Conservation (phyloP, 2,329 filamentous ascomycete species). For the Aspergillus amoenus region DNA sequence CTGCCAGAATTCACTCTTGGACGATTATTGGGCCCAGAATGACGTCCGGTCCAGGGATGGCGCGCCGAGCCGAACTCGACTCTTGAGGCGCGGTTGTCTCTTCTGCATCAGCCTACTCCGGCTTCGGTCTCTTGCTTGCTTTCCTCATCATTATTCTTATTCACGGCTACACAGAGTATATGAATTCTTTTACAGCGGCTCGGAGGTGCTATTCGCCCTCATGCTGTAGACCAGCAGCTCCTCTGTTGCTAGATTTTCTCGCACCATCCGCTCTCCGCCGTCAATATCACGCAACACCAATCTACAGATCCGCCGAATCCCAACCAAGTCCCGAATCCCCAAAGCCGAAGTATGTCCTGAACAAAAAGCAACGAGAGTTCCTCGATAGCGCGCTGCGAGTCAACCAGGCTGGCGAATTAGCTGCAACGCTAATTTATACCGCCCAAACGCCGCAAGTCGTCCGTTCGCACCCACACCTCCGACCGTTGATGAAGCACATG, state of each 20-base stretch:
- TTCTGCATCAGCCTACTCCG: conserved; percentile 5
- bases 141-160: neutral
- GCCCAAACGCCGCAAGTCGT: conserved; percentile 82
- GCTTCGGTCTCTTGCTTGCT: neutral
- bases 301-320: conserved; percentile 33
- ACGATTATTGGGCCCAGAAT: conserved; percentile 20
- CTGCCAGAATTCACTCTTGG: conserved; percentile 14
- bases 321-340: conserved; percentile 12
- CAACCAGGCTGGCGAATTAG: conserved; percentile 97
- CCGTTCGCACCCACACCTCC: conserved; percentile 78
- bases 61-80: conserved; percentile 27
- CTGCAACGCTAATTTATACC: conserved; percentile 89
- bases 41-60: conserved; percentile 28
- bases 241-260: conserved; percentile 39
- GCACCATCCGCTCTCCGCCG: conserved; percentile 30
- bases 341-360: conserved; percentile 57
- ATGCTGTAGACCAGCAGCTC: conserved; percentile 16
- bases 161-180: conserved; percentile 19
- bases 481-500: conserved; percentile 94
- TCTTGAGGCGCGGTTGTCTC: conserved; percentile 28
- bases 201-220: conserved; percentile 21
- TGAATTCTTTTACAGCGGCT: conserved; percentile 26
- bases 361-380: conserved; percentile 68
- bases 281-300: conserved; percentile 23
- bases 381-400: conserved; percentile 83